phyloP scores from a whole-genome alignment of 2,329 filamentous ascomycete genomes.

The Furcasterigmium sp. region DNA sequence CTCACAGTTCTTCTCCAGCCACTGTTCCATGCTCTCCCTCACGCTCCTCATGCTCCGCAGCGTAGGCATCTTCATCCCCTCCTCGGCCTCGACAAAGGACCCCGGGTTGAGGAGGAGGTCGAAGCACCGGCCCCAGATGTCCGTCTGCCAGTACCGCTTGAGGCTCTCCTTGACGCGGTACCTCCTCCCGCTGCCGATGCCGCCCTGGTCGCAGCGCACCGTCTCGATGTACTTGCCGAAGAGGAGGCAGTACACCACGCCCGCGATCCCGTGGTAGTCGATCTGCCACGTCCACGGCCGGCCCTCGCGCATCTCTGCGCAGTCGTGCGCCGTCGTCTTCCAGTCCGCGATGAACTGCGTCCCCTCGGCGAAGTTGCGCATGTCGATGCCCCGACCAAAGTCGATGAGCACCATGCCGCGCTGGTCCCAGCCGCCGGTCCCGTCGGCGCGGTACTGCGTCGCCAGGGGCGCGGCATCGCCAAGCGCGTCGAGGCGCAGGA shows the following conservation, averaged over 20 bases:
- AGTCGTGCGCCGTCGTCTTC: constrained; percentile 83
- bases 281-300: constrained; percentile 97
- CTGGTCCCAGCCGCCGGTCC: constrained; percentile 69
- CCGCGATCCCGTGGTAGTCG: constrained; percentile 90
- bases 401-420: constrained; percentile 88
- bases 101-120: constrained; percentile 81
- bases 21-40: constrained; percentile 76
- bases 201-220: constrained; percentile 46
- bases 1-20: constrained; percentile 78
- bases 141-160: constrained; percentile 95
- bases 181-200: constrained; percentile 56
- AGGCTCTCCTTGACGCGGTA: constrained; percentile 79
- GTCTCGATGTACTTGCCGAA: constrained; percentile 97
- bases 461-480: constrained; percentile 40
- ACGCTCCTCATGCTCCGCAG: constrained; percentile 62
- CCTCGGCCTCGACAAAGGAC: constrained; percentile 59
- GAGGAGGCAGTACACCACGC: constrained; percentile 79
- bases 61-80: constrained; percentile 65
- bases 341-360: constrained; percentile 94
- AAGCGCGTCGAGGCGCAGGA: constrained; percentile 68
- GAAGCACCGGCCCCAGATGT: constrained; percentile 82
- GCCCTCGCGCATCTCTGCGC: constrained; percentile 90
- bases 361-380: constrained; percentile 71
- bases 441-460: constrained; percentile 66
- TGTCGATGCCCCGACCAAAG: constrained; percentile 91